Percentiles rank a stretch among this genome's conserved stretches.
These are phyloP conservation scores for Homolaphlyctis polyrhiza DNA, from an alignment of 371 early-diverging fungal genomes.

Conservation along the genomic window DNA sequence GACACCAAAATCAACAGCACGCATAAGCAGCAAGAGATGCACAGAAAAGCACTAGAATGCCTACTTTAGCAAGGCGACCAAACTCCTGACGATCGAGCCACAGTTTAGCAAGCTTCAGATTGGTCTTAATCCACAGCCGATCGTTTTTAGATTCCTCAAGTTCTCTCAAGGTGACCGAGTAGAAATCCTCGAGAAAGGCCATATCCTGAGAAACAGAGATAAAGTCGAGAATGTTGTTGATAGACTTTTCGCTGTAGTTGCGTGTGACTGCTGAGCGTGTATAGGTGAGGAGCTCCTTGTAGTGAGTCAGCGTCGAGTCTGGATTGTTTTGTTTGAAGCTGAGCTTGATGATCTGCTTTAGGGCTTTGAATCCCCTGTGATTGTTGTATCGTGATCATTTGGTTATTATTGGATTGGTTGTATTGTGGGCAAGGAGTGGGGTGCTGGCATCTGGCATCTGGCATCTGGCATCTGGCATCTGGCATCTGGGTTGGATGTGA, in stretches of 20 bases:
- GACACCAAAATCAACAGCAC: background rate
- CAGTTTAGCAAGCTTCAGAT: slow-evolving; percentile 83
- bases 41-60: background rate
- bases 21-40: background rate
- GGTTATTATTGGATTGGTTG: too few relatives aligned
- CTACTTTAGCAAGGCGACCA: slow-evolving; percentile 56
- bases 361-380: slow-evolving; percentile 87
- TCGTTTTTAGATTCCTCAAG: slow-evolving; percentile 81
- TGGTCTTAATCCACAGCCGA: slow-evolving; percentile 86
- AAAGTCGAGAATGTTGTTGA: slow-evolving; percentile 89
- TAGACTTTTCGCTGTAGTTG: slow-evolving; percentile 92
- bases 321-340: slow-evolving; percentile 58
- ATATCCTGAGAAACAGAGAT: slow-evolving; percentile 70
- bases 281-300: slow-evolving; percentile 72
- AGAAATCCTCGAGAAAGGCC: slow-evolving; percentile 78
- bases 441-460: too few relatives aligned
- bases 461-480: too few relatives aligned
- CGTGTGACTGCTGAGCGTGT: slow-evolving; percentile 78
- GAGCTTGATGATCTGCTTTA: slow-evolving; percentile 91
- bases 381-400: background rate
- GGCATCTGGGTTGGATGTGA: too few relatives aligned
- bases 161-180: slow-evolving; percentile 68
- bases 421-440: too few relatives aligned
- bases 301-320: slow-evolving; percentile 66
- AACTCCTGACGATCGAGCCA: slow-evolving; percentile 85